Evolutionary conservation across 768 basidiomycete genomes (phyloP).

Genomic region (Suillus subalutaceus): DNA sequence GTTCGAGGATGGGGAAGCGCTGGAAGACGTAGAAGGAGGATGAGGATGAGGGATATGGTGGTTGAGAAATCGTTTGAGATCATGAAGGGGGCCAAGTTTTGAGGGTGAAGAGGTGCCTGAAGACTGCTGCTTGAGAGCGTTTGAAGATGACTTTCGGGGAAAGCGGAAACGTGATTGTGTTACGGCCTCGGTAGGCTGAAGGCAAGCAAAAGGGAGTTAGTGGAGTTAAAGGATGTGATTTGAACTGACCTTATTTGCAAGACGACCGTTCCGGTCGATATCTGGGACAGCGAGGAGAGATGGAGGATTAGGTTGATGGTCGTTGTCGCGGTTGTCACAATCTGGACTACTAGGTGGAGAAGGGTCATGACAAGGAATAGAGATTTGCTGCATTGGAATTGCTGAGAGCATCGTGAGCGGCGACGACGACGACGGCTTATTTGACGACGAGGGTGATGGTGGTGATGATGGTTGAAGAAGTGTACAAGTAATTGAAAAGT

Average conservation of each 20-base stretch:
- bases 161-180: conserved; percentile 32
- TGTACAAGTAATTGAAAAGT: background rate
- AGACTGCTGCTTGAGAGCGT: conserved; percentile 13
- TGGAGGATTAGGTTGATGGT: background rate
- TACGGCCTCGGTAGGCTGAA: conserved; percentile 4
- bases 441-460: conserved; percentile 12
- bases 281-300: conserved; percentile 11
- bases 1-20: conserved; percentile 29
- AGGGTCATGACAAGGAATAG: conserved; percentile 11
- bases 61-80: conserved; percentile 94
- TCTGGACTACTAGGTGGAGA: conserved; percentile 3
- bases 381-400: conserved; percentile 38
- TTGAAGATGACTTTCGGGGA: conserved; percentile 29
- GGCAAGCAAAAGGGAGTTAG: conserved; percentile 9
- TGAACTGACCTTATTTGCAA: conserved; percentile 2
- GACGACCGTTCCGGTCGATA: conserved; percentile 14
- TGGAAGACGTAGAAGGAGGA: conserved; percentile 22
- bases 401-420: conserved; percentile 38
- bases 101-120: conserved; percentile 17
- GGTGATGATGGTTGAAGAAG: background rate
- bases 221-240: conserved; percentile 7
- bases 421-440: background rate
- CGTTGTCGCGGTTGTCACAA: background rate
- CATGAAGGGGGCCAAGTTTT: conserved; percentile 77
- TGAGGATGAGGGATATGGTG: conserved; percentile 76